phyloP scores from a whole-genome alignment of 805 yeast genomes.

The Saccharomyces mikatae region DNA sequence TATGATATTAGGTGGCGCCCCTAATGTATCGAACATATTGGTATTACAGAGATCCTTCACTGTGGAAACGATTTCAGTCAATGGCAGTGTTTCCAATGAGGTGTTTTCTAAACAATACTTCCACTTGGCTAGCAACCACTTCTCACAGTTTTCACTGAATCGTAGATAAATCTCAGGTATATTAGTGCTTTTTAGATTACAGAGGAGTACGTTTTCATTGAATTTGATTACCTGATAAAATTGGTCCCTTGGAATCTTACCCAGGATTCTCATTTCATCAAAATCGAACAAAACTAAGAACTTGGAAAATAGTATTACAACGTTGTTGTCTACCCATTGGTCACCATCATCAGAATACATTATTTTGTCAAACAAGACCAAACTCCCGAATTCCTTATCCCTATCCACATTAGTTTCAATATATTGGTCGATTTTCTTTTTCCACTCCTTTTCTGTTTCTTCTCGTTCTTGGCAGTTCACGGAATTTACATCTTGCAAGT shows the following conservation, averaged over 20 bases:
- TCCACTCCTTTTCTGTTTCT: slow-evolving; percentile 4
- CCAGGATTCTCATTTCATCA: slow-evolving; percentile 29
- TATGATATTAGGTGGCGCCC: slow-evolving; percentile 28
- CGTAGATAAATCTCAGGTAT: slow-evolving; percentile 39
- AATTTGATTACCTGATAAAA: slow-evolving; percentile 29
- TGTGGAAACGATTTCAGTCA: slow-evolving; percentile 15
- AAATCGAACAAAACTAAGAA: slow-evolving; percentile 14
- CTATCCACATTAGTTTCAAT: slow-evolving; percentile 5
- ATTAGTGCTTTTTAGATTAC: slow-evolving; percentile 35
- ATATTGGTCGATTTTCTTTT: background rate
- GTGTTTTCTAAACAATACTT: slow-evolving; percentile 31
- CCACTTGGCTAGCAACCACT: slow-evolving; percentile 37
- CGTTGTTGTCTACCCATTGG: slow-evolving; percentile 32
- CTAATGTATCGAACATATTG: slow-evolving; percentile 12
- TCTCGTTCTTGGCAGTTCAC: background rate
- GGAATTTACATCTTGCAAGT: background rate
- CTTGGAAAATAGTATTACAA: slow-evolving; percentile 12
- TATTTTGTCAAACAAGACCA: slow-evolving; percentile 36
- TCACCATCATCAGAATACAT: slow-evolving; percentile 37
- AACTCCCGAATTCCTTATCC: slow-evolving; percentile 5
- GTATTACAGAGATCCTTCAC: slow-evolving; percentile 36
- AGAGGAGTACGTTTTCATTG: slow-evolving; percentile 21
- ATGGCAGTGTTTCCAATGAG: slow-evolving; percentile 33
- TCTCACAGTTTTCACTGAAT: slow-evolving; percentile 20
- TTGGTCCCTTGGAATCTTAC: slow-evolving; percentile 33